Evolutionary conservation across 2,329 filamentous ascomycete genomes (phyloP).

Genomic region (Fonsecaea multimorphosa): DNA sequence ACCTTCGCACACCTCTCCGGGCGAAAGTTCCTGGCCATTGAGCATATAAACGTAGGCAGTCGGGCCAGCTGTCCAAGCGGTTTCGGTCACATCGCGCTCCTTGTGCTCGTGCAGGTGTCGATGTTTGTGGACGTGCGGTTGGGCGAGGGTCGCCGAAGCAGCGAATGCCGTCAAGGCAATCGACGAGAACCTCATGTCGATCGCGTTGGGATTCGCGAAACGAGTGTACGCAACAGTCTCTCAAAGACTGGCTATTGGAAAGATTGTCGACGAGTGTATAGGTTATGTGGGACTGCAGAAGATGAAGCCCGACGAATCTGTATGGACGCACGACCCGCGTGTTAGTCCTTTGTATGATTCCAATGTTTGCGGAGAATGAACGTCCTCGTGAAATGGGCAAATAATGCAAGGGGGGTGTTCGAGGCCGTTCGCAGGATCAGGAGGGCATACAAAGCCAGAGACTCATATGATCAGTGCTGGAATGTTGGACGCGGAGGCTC

Average conservation of each 20-base stretch:
- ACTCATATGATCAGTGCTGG: conserved; percentile 40
- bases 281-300: conserved; percentile 29
- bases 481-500: conserved; percentile 32
- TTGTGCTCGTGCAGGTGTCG: conserved; percentile 50
- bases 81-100: conserved; percentile 50
- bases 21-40: conserved; percentile 66
- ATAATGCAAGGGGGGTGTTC: conserved; percentile 27
- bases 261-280: conserved; percentile 22
- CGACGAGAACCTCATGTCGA: conserved; percentile 35
- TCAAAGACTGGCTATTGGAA: conserved; percentile 30
- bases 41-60: conserved; percentile 75
- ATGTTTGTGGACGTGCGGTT: conserved; percentile 51
- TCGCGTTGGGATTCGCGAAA: conserved; percentile 8
- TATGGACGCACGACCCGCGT: conserved; percentile 13
- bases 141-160: conserved; percentile 51
- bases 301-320: conserved; percentile 28
- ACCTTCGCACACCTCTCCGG: conserved; percentile 71
- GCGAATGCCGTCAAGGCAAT: conserved; percentile 46
- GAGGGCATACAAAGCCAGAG: conserved; percentile 38
- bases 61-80: conserved; percentile 61
- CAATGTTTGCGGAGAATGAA: conserved; percentile 23
- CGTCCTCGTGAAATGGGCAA: conserved; percentile 16
- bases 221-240: conserved; percentile 29
- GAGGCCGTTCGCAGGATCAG: conserved; percentile 30
- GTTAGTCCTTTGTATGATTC: conserved; percentile 26